Evolutionary conservation across 164 flowering plant species (phyloP), one percentile per base, ranked within the genome.

Genomic region (Aristolochia californica): DNA sequence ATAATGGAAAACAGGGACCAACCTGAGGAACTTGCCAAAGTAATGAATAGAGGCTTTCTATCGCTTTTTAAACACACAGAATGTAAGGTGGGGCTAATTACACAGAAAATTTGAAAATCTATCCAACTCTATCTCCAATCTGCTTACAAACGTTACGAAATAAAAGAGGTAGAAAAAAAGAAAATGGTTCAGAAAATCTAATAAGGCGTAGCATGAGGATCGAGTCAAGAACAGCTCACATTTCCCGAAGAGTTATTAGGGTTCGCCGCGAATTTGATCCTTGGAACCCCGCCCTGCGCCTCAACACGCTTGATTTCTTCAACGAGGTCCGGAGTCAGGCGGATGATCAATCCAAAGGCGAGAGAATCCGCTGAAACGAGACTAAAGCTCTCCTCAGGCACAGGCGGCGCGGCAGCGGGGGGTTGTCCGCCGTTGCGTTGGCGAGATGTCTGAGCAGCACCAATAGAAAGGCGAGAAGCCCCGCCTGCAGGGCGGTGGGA

Each of bases 301-400:
- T 93, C 95, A 34, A 77, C 79, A 43, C 85, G 79, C 72, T 62
- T 87, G 83, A 93, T 87, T 87, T 89, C 97, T 15, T 93, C 96
- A 25, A 89, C 84, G 22, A 93, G 73, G 66, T 85, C 88, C 13
- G 99, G 97, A 10, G 85, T 65, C 22, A 93, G 74, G 51, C 87
- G 75, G 15, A 93, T 83, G 11, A 88, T 80, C 87, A 87, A 80
- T 5, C 80, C 88, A 62, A 80, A 85, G 5, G 83, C 79, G 48
- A 75, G 74, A 1, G 88, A 83, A 45, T 73, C 73, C 5, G 80
- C 80, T 14, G 81, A 55, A 2, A 82, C 85, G 17, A 93, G 77
- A 30, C 86, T 77, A 71, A 82, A 87, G 11, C 66, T 72, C 77
- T 88, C 98, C 58, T 93, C 87, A 4, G 53, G 59, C 12, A 58